Conservation (phyloP, 2,329 filamentous ascomycete species). For the Cryphonectria naterciae region DNA sequence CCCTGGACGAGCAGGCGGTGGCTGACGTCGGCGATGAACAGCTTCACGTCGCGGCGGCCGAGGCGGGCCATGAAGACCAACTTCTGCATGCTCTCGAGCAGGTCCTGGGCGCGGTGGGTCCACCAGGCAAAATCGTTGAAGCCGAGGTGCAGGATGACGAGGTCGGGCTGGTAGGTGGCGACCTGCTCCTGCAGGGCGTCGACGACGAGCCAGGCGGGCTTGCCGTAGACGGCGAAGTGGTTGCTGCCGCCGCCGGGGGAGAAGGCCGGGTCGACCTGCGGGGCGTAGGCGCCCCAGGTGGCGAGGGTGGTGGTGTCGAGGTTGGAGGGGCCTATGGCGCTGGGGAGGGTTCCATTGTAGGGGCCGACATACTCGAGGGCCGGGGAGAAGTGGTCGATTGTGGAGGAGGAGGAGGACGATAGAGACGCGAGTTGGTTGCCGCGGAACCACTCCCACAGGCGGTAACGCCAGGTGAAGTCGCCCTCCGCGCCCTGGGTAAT, state of each 20-base stretch:
- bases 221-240: constrained; percentile 43
- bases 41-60: constrained; percentile 35
- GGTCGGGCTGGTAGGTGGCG: constrained; percentile 37
- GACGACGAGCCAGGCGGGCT: constrained; percentile 39
- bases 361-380: constrained; percentile 40
- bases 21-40: constrained; percentile 39
- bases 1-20: constrained; percentile 34
- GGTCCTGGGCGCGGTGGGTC: constrained; percentile 29
- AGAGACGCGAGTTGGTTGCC: constrained; percentile 29
- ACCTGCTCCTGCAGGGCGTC: constrained; percentile 37
- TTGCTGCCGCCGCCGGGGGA: constrained; percentile 34
- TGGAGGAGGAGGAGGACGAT: not conserved
- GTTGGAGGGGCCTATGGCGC: not conserved
- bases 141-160: constrained; percentile 41
- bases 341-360: constrained; percentile 39
- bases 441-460: constrained; percentile 46
- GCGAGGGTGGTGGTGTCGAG: constrained; percentile 20
- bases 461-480: constrained; percentile 48
- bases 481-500: constrained; percentile 45
- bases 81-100: constrained; percentile 32
- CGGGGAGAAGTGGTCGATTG: not conserved
- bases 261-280: constrained; percentile 27
- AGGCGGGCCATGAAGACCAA: constrained; percentile 39
- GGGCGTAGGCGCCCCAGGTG: constrained; percentile 26
- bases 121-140: constrained; percentile 42